phyloP scores from a whole-genome alignment of 2,329 filamentous ascomycete genomes.

The Sarocladiaceae sp. region DNA sequence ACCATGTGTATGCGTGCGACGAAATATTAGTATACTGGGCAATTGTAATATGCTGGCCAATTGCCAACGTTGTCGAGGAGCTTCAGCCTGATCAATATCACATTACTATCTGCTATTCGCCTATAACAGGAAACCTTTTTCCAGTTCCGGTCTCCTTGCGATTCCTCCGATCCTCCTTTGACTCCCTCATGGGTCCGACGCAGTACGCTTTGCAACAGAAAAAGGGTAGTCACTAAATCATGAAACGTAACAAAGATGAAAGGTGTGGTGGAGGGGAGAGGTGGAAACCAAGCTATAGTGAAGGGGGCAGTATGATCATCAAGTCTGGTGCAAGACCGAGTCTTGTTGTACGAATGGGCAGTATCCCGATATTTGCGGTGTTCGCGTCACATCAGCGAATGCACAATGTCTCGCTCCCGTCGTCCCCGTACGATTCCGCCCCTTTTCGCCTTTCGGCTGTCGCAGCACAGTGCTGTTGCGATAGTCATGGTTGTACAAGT shows the following conservation, averaged over 20 bases:
- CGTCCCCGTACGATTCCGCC: not conserved
- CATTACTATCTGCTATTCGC: not conserved
- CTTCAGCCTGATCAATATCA: not conserved
- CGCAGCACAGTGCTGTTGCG: not conserved
- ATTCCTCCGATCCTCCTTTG: not conserved
- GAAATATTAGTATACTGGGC: no score
- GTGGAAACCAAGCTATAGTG: not conserved
- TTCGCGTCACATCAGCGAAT: not conserved
- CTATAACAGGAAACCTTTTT: not conserved
- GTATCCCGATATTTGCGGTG: not conserved
- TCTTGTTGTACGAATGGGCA: not conserved
- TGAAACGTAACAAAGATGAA: not conserved
- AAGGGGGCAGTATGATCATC: not conserved
- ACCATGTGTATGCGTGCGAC: no score
- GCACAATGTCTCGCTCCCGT: not conserved
- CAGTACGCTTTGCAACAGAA: not conserved
- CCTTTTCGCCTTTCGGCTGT: not conserved
- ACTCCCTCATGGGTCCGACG: not conserved
- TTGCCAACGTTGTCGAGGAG: no score
- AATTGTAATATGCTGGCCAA: no score
- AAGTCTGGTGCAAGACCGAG: not conserved
- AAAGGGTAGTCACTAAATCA: not conserved
- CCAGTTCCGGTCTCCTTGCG: not conserved
- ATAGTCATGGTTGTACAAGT: conserved; percentile 2
- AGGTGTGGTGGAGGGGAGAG: not conserved